phyloP scores from a whole-genome alignment of 345 rosid species.

The Gossypium turneri region DNA sequence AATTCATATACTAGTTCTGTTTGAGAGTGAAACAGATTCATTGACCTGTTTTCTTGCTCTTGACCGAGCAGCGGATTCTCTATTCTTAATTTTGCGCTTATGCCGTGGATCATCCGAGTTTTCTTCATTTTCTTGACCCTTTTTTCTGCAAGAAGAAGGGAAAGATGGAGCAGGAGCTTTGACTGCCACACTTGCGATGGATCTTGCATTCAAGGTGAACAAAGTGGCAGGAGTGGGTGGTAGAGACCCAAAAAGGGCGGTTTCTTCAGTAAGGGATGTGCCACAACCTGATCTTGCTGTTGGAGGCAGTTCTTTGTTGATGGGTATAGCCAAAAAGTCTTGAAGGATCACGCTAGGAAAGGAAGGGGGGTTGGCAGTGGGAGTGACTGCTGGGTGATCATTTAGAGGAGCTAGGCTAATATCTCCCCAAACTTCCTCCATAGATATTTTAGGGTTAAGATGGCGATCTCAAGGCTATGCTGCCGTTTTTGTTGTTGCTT shows the following conservation, averaged over 20 bases:
- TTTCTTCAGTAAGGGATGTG: not conserved
- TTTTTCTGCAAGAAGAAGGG: conserved; percentile 13
- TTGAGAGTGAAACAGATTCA: too few relatives aligned
- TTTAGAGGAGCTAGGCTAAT: conserved; percentile 27
- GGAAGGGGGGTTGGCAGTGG: not conserved
- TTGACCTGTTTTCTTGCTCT: conserved; percentile 54
- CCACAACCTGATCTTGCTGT: not conserved
- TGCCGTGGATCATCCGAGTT: conserved; percentile 28
- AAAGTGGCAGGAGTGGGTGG: conserved; percentile 9
- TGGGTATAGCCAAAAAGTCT: conserved; percentile 25
- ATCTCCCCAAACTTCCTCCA: conserved; percentile 55
- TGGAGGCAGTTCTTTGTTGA: conserved; percentile 16
- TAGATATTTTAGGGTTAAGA: conserved; percentile 17
- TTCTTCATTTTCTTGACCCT: conserved; percentile 21
- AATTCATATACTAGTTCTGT: not conserved
- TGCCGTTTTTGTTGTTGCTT: not conserved
- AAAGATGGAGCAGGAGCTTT: not conserved
- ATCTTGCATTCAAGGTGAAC: conserved; percentile 30
- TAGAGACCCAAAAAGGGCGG: conserved; percentile 5
- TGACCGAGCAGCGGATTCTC: conserved; percentile 65
- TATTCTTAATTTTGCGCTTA: conserved; percentile 52
- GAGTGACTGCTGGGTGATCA: conserved; percentile 4
- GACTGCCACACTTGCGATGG: conserved; percentile 1
- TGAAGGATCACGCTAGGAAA: conserved; percentile 26
- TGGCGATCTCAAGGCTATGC: not conserved